Evolutionary conservation across 352 stramenopile genomes (phyloP), one percentile per base, ranked within the genome.

Genomic region (Pythium scleroteichum): DNA sequence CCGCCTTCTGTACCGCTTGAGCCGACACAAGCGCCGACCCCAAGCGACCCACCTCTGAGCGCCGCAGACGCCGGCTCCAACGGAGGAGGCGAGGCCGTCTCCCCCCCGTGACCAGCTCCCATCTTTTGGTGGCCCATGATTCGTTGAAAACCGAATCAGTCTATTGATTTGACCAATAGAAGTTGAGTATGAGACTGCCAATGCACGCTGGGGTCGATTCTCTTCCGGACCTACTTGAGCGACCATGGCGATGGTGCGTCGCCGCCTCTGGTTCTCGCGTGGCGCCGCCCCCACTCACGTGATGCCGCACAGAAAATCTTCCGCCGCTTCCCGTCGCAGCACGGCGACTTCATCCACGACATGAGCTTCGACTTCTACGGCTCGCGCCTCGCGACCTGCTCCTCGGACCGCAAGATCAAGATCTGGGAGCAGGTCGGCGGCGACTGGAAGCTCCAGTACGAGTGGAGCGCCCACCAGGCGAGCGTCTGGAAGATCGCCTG

Each of bases 311-410:
- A 93, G 86, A 78, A 80, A 64, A 79, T 93, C 60, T 93, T 95
- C 55, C 82, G 78, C 19, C 82, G 82, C 42, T 94, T 95, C 71
- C 76, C 84, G 68, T 93, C 85, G 60, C 82, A 95, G 56, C 88
- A 97, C 66, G 84, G 76, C 32, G 89, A 96, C 69, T 96, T 96
- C 45, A 89, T 97, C 58, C 87, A 96, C 68, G 90, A 97, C 72
- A 91, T 97, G 76, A 87, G 77, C 73, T 98, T 97, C 68, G 90
- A 98, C 72, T 96, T 95, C 53, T 97, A 97, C 70, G 92, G 92
- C 40, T 89, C 90, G 69, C 79, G 92, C 3, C 73, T 98, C 35
- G 92, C 92, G 45, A 97, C 88, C 22, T 96, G 88, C 73, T 95
- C 85, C 49, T 95, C 88, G n/a, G 90, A 97, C 72, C 86, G 87